Base-by-base conservation (phyloP, 768 basidiomycete genomes). In the Crucibulum laeve region DNA sequence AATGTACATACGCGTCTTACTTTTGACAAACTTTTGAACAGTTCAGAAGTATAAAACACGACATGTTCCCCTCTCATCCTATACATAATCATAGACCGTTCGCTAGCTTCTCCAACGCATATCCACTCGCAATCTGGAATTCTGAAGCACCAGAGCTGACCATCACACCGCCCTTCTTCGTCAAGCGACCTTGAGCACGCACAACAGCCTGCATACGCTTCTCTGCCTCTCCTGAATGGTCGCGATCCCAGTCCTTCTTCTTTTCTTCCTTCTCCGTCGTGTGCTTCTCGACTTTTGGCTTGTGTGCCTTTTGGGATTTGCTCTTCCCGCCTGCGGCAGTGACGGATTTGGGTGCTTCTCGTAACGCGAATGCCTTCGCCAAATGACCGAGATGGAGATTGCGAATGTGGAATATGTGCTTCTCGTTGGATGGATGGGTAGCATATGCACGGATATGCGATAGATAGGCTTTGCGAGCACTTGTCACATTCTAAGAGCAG, bases 371-470 rank as follows among this genome's bases (percentile, higher is more conserved):
- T 1, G 91, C 80, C 63, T 95, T 94, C 13, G 93, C 91, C 36
- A 91, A 65, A 68, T 99, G 96, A 1, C 96, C 96, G 34, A 96
- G 76, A 58, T 99, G 96, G 6, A 98, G 74, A 58, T 95, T 81
- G 13, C 87, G 87, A 46, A 97, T 83, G 63, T 98, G 94, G 71
- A 99, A 99, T 41, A 98, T 90, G 51, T 91, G 84, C 57, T 98
- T 99, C 63, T 98, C 96, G 47, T 84, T 82, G 13, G 87, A 78
- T 0, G 96, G 94, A 65, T 99, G 96, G 0, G 96, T 99, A 23
- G 96, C 87, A 62, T 98, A 99, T 0, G 96, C 96, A 42, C 95
- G 80, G 70, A 97, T 82, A 61, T 95, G 92, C 0, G 95, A 96
- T 25, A 81, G 71, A 67, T 86, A 99, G 0, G 93, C 96, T 53